Evolutionary conservation across 1,284 basidiomycete genomes (phyloP).

Genomic region (Boletus semigastroideus): DNA sequence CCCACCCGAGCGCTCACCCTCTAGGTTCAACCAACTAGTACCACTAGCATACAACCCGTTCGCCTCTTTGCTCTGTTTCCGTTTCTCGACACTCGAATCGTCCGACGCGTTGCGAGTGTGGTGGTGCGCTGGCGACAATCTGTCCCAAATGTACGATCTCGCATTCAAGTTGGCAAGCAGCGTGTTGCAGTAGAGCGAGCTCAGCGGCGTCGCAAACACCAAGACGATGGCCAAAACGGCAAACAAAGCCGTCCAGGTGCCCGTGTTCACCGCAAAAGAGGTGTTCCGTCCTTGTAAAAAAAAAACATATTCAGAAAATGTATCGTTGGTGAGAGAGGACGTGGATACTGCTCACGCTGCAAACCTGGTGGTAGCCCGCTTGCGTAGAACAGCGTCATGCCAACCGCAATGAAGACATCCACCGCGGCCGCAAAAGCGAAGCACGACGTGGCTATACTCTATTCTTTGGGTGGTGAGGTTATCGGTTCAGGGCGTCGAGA

Average conservation of each 20-base stretch:
- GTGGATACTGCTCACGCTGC: neutral
- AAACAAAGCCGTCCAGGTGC: slow-evolving; percentile 12
- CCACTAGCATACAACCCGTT: too few species aligned
- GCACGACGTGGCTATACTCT: neutral
- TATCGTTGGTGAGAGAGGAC: too few species aligned
- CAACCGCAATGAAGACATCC: slow-evolving; percentile 11
- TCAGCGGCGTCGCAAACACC: neutral
- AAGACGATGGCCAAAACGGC: neutral
- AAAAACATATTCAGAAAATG: neutral
- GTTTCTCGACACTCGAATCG: too few species aligned
- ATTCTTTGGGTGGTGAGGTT: neutral
- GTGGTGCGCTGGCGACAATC: too few species aligned
- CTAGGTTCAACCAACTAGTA: too few species aligned
- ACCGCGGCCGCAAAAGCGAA: neutral
- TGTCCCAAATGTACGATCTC: neutral
- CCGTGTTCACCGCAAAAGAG: slow-evolving; percentile 14
- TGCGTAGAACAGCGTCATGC: slow-evolving; percentile 2
- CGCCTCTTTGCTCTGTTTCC: too few species aligned
- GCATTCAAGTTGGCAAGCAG: neutral
- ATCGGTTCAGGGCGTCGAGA: too few species aligned
- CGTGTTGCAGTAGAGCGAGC: neutral
- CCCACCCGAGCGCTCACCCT: too few species aligned
- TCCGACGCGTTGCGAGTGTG: too few species aligned
- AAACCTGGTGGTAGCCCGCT: neutral
- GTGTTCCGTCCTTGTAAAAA: slow-evolving; percentile 1